Percentiles rank a stretch among this genome's conserved stretches.
Evolutionary conservation across 306 rosid genomes (phyloP).

Genomic region (Trifolium pratense): DNA sequence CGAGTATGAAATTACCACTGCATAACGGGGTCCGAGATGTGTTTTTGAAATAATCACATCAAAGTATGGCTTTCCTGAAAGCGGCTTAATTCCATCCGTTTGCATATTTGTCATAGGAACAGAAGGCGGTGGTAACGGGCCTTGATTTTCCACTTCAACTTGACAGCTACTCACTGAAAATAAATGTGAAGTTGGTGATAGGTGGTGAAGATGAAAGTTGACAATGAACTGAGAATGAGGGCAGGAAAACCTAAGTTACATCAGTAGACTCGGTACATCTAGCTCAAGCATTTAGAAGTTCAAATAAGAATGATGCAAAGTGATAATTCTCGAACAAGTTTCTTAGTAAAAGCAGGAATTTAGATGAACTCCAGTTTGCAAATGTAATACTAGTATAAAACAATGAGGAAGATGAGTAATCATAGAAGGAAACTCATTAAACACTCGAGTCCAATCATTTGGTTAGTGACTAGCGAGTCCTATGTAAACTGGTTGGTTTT

Average conservation of each 20-base stretch:
- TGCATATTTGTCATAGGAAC: slow-evolving; percentile 30
- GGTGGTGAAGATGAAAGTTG: slow-evolving; percentile 6
- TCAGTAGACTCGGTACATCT: neutral
- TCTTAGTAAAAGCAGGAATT: neutral
- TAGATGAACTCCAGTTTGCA: slow-evolving; percentile 5
- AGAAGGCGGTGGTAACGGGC: neutral
- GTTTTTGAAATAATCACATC: slow-evolving; percentile 43
- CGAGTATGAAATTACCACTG: slow-evolving; percentile 49
- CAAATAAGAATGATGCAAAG: neutral
- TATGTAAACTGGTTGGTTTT: too few species aligned
- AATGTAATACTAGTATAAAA: neutral
- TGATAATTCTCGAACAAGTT: neutral
- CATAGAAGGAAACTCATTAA: neutral
- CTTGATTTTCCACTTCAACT: slow-evolving; percentile 17
- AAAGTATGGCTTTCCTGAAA: slow-evolving; percentile 52
- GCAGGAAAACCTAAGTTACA: neutral
- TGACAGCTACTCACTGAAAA: slow-evolving; percentile 18
- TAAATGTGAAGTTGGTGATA: neutral
- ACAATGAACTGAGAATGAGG: neutral
- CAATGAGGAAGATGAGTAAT: neutral
- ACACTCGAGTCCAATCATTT: too few species aligned
- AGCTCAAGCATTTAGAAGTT: neutral
- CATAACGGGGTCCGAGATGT: slow-evolving; percentile 35
- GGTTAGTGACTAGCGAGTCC: neutral
- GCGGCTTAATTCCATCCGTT: slow-evolving; percentile 53